Conservation (phyloP, 2,329 filamentous ascomycete genomes). For the Paraconiothyrium sp. region DNA sequence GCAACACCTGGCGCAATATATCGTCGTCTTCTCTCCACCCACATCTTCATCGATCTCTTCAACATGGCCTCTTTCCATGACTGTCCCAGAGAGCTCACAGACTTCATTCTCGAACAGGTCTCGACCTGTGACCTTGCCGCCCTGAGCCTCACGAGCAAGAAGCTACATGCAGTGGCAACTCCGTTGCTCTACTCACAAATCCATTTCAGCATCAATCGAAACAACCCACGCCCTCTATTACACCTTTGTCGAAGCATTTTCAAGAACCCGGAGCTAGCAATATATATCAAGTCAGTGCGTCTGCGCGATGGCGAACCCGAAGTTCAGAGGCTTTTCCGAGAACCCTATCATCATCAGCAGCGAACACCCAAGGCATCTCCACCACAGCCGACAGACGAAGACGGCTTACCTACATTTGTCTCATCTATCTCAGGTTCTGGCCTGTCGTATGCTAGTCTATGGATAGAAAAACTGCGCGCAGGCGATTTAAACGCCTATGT, state of each 20-base stretch:
- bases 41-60: background rate
- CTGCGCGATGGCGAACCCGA: slow-evolving; percentile 11
- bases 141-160: slow-evolving; percentile 13
- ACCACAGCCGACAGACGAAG: slow-evolving; percentile 11
- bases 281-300: slow-evolving; percentile 12
- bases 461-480: slow-evolving; percentile 13
- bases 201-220: slow-evolving; percentile 3
- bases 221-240: slow-evolving; percentile 10
- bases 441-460: slow-evolving; percentile 8
- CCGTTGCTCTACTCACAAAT: slow-evolving; percentile 9
- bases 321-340: slow-evolving; percentile 2
- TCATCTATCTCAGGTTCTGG: slow-evolving; percentile 1
- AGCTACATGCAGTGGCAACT: slow-evolving; percentile 4
- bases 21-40: background rate
- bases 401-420: slow-evolving; percentile 4
- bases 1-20: slow-evolving; percentile 7
- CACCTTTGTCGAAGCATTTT: slow-evolving; percentile 13
- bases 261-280: slow-evolving; percentile 3
- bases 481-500: slow-evolving; percentile 13
- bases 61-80: slow-evolving; percentile 8
- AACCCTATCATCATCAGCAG: background rate
- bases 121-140: slow-evolving; percentile 12
- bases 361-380: background rate
- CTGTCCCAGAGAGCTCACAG: slow-evolving; percentile 10
- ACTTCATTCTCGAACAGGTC: slow-evolving; percentile 6